Base-by-base conservation (phyloP, 352 stramenopile species). In the Pythium phragmiticola region DNA sequence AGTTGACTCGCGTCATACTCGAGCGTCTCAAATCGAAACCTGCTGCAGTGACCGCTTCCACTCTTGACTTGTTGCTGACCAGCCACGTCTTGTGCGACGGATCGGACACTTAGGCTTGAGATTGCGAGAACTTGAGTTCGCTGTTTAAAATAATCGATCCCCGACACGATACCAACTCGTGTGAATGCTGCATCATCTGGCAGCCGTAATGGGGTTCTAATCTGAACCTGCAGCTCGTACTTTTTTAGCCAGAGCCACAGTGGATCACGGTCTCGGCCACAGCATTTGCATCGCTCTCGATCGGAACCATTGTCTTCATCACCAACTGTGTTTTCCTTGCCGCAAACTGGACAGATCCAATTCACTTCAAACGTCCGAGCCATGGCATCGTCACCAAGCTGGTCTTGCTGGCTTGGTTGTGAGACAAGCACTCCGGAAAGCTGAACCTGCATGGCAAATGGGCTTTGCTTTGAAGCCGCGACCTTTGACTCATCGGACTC, bases 1-100 rank as follows among this genome's bases (percentile, higher is more conserved):
- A 85, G 23, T 45, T 87, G 57, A 7, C 48, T 19, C 8, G 34
- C 50, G 9, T 68, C 57, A 16, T 82, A 9, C n/a, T 73, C 62
- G n/a, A 74, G 9, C 3, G 36, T 57, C 12, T 69, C 56, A 21
- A 69, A 65, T 51, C 51, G 33, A 21, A 57, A 46, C 28, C 57
- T 58, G 12, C 57, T 57, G 17, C 45, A 19, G 21, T 50, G 57
- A 17, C 53, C 57, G 14, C 47, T 61, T 28, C 50, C 33, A 37
- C 49, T 62, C 12, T 26, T 54, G 2, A 39, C 19, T 5, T 28
- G 26, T 48, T 42, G 14, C 3, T 41, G 17, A 2, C 19, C 39
- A 19, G 17, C 13, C 39, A 46, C 39, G 39, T 46, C 39, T 46
- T 46, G 39, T 19, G 39, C 39, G 39, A n/a, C 16, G 39, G 39